Base-by-base conservation (phyloP, 805 yeast genomes). In the Monosporozyma unispora region DNA sequence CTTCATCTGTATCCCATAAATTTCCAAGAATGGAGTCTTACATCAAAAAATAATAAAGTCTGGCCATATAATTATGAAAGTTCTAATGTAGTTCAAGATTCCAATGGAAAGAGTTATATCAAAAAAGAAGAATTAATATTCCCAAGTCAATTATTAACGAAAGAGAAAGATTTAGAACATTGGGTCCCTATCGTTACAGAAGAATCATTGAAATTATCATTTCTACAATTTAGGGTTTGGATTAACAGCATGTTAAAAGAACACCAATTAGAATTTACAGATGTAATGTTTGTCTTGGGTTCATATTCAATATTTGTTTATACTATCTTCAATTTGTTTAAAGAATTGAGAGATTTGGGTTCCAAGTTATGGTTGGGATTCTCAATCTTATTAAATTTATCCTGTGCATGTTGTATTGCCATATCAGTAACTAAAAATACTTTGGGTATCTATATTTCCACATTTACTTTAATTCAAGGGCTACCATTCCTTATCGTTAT, bases 401-500 rank as follows among this genome's bases (percentile, higher is more conserved):
- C 82, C 16, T 84, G 86, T 69, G 95, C 96, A 2, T 86, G 91
- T 60, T 71, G 87, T 52, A 78, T 86, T 56, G 96, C 96, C 2
- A 73, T 85, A 44, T 79, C 79, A 52, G 71, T 83, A 43, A 74
- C 84, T 5, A 74, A 79, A 28, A 73, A 75, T 50, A 59, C 78
- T 29, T 68, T 85, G 44, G 77, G 78, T 35, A 70, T 78, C 35
- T 77, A 77, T 46, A 81, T 90, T 31, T 80, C 95, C 5, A 72
- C 87, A 49, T 71, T 85, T 49, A 79, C 86, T 48, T 72, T 91
- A 54, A 79, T 89, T 50, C 97, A 93, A 70, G 97, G 96, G 27
- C 70, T 91, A 44, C 99, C 99, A 19, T 91, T 93, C 67, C 76
- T 91, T 60, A 95, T 91, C 19, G 88, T 95, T 18, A 82, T 88